Evolutionary conservation across 2,329 filamentous ascomycete genomes (phyloP).

Genomic region (Biscogniauxia mediterranea): DNA sequence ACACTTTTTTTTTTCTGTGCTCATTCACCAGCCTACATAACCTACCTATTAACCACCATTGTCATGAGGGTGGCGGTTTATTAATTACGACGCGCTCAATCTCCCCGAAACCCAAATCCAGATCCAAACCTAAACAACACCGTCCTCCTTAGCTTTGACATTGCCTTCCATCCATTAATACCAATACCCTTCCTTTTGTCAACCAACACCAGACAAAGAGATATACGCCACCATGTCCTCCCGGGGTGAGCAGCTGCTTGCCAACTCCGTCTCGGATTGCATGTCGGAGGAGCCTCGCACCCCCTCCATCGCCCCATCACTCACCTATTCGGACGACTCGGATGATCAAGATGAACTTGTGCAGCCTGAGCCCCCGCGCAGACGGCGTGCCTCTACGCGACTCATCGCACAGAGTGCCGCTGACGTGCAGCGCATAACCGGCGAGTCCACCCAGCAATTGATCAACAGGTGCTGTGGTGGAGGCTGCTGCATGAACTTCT

Average conservation of each 20-base stretch:
- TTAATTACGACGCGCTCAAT: not conserved
- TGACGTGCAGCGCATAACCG: slow-evolving; percentile 63
- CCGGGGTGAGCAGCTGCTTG: slow-evolving; percentile 39
- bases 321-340: slow-evolving; percentile 62
- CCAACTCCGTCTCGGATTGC: slow-evolving; percentile 40
- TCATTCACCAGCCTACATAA: no score
- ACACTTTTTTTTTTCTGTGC: not conserved
- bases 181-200: not conserved
- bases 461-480: slow-evolving; percentile 64
- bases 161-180: not conserved
- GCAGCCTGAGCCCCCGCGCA: slow-evolving; percentile 44
- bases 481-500: slow-evolving; percentile 58
- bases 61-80: not conserved
- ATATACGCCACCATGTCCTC: slow-evolving; percentile 32
- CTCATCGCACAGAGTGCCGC: slow-evolving; percentile 63
- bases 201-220: not conserved
- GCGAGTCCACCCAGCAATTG: slow-evolving; percentile 60
- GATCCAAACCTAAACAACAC: no score
- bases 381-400: slow-evolving; percentile 66
- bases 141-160: no score
- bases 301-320: slow-evolving; percentile 57
- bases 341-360: slow-evolving; percentile 56
- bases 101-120: no score
- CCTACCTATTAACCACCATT: no score
- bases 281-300: slow-evolving; percentile 43